A percentile compares a stretch with the other conserved stretches of the same genome.
Evolutionary conservation across 768 basidiomycete species (phyloP).

Genomic region (Pulveroboletus ravenelii): DNA sequence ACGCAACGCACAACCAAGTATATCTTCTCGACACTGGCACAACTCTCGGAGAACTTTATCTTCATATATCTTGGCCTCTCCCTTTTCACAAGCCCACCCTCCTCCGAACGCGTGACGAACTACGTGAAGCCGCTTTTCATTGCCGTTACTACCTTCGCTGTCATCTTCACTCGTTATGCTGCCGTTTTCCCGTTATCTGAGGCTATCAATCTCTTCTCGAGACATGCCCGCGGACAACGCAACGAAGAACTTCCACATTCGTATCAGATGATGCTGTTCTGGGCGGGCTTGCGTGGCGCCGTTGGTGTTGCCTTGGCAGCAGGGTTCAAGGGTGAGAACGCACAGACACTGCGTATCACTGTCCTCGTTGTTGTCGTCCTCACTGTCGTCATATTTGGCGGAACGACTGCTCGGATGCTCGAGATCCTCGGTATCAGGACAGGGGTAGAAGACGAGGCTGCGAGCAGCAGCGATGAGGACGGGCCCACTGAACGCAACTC

Average conservation of each 20-base stretch:
- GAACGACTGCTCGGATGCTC: conserved; percentile 95
- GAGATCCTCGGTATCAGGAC: conserved; percentile 95
- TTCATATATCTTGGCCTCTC: conserved; percentile 98
- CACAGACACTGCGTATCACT: conserved; percentile 85
- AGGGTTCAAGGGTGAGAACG: conserved; percentile 92
- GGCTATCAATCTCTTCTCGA: conserved; percentile 88
- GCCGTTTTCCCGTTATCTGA: conserved; percentile 96
- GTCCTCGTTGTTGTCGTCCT: conserved; percentile 94
- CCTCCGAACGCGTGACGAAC: conserved; percentile 67
- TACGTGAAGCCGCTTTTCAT: conserved; percentile 97
- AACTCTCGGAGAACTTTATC: conserved; percentile 97
- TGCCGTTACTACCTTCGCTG: conserved; percentile 83
- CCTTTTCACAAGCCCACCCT: conserved; percentile 87
- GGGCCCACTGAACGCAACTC: conserved; percentile 25
- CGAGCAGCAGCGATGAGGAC: conserved; percentile 51
- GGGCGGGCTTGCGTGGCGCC: conserved; percentile 95
- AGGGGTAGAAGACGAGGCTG: conserved; percentile 91
- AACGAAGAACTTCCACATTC: conserved; percentile 92
- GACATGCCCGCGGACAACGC: conserved; percentile 79
- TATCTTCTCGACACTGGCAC: conserved; percentile 90
- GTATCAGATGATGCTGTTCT: conserved; percentile 99
- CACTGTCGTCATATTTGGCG: conserved; percentile 92
- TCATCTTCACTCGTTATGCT: conserved; percentile 91
- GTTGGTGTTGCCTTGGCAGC: conserved; percentile 97
- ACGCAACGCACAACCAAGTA: conserved; percentile 94